Evolutionary conservation across 768 basidiomycete species (phyloP).

Genomic region (Tubosaeta sp.): DNA sequence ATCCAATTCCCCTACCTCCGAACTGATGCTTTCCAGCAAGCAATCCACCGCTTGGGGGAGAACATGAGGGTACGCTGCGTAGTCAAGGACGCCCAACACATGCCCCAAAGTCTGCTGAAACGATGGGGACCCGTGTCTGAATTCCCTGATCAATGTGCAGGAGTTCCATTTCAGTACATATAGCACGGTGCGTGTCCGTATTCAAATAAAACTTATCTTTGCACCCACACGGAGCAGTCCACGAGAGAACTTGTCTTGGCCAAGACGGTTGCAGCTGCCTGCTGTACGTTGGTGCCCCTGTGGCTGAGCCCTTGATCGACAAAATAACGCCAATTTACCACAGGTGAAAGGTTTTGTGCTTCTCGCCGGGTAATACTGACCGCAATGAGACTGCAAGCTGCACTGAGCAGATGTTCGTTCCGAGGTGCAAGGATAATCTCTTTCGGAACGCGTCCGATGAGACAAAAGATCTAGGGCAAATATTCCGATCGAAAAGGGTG

Average conservation of each 20-base stretch:
- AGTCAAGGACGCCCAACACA: slow-evolving; percentile 66
- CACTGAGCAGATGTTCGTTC: slow-evolving; percentile 66
- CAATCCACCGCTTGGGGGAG: slow-evolving; percentile 52
- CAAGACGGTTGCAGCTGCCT: slow-evolving; percentile 70
- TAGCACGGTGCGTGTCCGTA: slow-evolving; percentile 5
- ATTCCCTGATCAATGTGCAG: slow-evolving; percentile 62
- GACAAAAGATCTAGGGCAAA: slow-evolving; percentile 55
- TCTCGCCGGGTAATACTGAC: slow-evolving; percentile 58
- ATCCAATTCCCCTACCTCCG: slow-evolving; percentile 40
- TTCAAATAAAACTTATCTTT: slow-evolving; percentile 59
- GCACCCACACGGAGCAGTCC: slow-evolving; percentile 59
- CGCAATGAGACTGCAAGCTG: slow-evolving; percentile 69
- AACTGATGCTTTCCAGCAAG: slow-evolving; percentile 56
- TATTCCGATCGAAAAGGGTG: slow-evolving; percentile 1
- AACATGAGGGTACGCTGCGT: slow-evolving; percentile 49
- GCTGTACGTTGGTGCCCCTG: slow-evolving; percentile 59
- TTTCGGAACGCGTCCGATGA: slow-evolving; percentile 53
- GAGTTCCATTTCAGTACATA: slow-evolving; percentile 18
- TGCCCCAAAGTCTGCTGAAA: slow-evolving; percentile 73
- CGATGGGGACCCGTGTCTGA: slow-evolving; percentile 44
- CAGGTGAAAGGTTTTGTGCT: slow-evolving; percentile 37
- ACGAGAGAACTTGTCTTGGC: slow-evolving; percentile 61
- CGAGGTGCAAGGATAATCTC: slow-evolving; percentile 58
- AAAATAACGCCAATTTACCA: slow-evolving; percentile 63
- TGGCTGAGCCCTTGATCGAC: slow-evolving; percentile 73